A percentile compares a stretch with the other conserved stretches of the same genome.
Conservation (phyloP, 2,329 filamentous ascomycete species). For the Colletotrichum salicis region DNA sequence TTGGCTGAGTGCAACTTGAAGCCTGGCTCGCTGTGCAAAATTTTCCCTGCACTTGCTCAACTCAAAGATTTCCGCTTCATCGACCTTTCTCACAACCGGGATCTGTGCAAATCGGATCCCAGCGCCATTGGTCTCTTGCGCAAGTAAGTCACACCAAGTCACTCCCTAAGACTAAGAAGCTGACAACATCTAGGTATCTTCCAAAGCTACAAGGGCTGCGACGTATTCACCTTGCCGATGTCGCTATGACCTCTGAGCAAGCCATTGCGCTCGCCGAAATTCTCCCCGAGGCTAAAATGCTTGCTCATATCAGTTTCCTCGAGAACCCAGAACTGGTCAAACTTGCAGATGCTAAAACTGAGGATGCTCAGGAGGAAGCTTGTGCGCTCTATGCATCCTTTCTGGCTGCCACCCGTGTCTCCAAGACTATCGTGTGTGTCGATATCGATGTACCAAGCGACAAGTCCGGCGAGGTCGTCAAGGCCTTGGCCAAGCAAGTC, state of each 20-base stretch:
- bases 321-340: slow-evolving; percentile 80
- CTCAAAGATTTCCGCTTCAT: slow-evolving; percentile 85
- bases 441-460: slow-evolving; percentile 89
- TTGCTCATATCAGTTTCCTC: slow-evolving; percentile 88
- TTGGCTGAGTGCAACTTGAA: slow-evolving; percentile 86
- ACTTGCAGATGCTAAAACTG: slow-evolving; percentile 79
- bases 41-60: slow-evolving; percentile 78
- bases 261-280: slow-evolving; percentile 92
- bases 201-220: slow-evolving; percentile 82
- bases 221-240: slow-evolving; percentile 86
- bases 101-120: slow-evolving; percentile 79
- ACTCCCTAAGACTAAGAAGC: neutral
- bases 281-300: slow-evolving; percentile 80
- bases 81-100: slow-evolving; percentile 89
- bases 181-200: slow-evolving; percentile 66
- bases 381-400: slow-evolving; percentile 93
- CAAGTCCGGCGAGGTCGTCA: slow-evolving; percentile 89
- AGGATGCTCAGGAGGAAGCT: slow-evolving; percentile 88
- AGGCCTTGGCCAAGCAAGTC: slow-evolving; percentile 92
- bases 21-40: slow-evolving; percentile 75
- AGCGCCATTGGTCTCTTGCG: slow-evolving; percentile 80
- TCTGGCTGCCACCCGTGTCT: slow-evolving; percentile 86
- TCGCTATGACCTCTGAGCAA: slow-evolving; percentile 85
- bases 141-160: slow-evolving; percentile 65
- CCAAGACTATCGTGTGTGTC: slow-evolving; percentile 84